These are phyloP conservation scores for Maudiozyma barnettii DNA, from an alignment of 805 yeast species.

Conservation along the genomic window DNA sequence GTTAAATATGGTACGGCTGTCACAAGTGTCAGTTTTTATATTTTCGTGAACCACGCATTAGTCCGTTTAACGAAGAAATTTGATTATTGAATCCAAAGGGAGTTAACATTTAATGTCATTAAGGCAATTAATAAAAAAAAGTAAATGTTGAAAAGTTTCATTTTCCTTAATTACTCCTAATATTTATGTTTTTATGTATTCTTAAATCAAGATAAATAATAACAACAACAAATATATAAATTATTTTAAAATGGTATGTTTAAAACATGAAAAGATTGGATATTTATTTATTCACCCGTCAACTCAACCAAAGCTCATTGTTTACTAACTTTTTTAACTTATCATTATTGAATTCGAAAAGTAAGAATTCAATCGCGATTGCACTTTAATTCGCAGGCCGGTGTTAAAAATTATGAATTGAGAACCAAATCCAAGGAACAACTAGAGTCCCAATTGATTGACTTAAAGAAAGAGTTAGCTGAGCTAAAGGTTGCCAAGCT, in stretches of 20 bases:
- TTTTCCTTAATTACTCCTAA: too few relatives aligned
- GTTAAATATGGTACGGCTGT: not conserved
- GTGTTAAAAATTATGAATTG: conserved; percentile 90
- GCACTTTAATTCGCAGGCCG: conserved; percentile 40
- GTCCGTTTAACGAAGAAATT: too few relatives aligned
- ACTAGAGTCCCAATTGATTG: conserved; percentile 88
- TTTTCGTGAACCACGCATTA: too few relatives aligned
- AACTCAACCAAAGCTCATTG: too few relatives aligned
- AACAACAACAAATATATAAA: too few relatives aligned
- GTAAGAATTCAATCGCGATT: not conserved
- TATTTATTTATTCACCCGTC: too few relatives aligned
- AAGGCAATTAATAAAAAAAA: not conserved
- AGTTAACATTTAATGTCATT: not conserved
- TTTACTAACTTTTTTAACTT: not conserved
- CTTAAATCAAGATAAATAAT: not conserved
- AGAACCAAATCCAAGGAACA: conserved; percentile 95
- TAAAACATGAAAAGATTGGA: too few relatives aligned
- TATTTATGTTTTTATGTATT: not conserved
- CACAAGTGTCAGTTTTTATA: too few relatives aligned
- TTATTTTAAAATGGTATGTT: too few relatives aligned
- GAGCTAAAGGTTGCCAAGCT: conserved; percentile 92
- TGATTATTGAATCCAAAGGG: too few relatives aligned
- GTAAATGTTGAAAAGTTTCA: not conserved
- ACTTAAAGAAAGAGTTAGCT: conserved; percentile 94
- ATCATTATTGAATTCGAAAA: conserved; percentile 1